phyloP scores from a whole-genome alignment of 2,329 filamentous ascomycete species.

The Diaporthe sp. region DNA sequence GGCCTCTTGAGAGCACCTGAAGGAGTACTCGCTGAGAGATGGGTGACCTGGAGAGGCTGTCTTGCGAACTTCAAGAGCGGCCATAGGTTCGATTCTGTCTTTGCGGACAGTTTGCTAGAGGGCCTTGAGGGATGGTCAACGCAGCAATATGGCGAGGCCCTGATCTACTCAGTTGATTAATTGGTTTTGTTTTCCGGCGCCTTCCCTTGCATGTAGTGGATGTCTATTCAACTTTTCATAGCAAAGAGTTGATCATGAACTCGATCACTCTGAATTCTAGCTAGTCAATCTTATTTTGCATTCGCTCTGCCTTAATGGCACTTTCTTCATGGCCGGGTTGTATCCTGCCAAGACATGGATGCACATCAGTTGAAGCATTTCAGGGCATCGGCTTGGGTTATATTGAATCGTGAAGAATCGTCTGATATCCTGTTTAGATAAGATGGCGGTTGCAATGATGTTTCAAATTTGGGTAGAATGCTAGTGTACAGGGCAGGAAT shows the following conservation, averaged over 20 bases:
- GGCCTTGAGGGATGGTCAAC: conserved; percentile 52
- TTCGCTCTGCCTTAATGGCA: too few species aligned
- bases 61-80: conserved; percentile 48
- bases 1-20: conserved; percentile 57
- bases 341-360: neutral
- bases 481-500: neutral
- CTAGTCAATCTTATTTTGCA: too few species aligned
- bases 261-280: too few species aligned
- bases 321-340: neutral
- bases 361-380: neutral
- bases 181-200: neutral
- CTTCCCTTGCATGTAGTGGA: too few species aligned
- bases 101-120: conserved; percentile 47
- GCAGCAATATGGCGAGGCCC: conserved; percentile 46
- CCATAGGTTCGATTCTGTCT: conserved; percentile 48
- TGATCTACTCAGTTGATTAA: conserved; percentile 21
- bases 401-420: neutral
- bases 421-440: neutral
- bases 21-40: conserved; percentile 54
- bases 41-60: conserved; percentile 57
- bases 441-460: conserved; percentile 9
- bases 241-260: neutral
- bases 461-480: conserved; percentile 6
- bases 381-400: neutral
- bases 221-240: neutral